phyloP scores from a whole-genome alignment of 192 early-diverging fungal genomes.

The Podila epigama region DNA sequence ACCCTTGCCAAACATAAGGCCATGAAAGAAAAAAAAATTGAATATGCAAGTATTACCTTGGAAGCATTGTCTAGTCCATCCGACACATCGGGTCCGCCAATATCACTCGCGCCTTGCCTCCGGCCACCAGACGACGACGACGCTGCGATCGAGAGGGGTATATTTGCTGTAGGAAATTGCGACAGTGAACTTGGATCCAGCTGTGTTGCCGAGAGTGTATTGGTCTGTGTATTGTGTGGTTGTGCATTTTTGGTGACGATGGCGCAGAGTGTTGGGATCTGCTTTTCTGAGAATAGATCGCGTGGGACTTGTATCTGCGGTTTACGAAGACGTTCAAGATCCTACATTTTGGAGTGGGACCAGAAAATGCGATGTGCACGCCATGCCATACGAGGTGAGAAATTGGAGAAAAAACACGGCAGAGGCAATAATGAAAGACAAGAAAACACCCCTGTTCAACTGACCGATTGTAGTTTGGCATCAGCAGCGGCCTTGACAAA shows the following conservation, averaged over 20 bases:
- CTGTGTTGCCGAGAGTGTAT: not conserved
- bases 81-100: too few species aligned
- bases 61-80: not conserved
- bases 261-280: conserved; percentile 1
- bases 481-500: conserved; percentile 18
- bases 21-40: not conserved
- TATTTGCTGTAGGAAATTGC: not conserved
- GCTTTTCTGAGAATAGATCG: conserved; percentile 34
- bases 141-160: not conserved
- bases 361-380: not conserved
- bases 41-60: not conserved
- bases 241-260: conserved; percentile 24
- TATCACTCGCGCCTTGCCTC: not conserved
- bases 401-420: not conserved
- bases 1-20: not conserved
- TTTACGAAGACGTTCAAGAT: conserved; percentile 4
- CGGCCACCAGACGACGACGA: not conserved
- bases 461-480: conserved; percentile 24
- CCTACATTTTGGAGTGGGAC: not conserved
- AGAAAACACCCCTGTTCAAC: not conserved
- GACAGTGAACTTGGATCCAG: not conserved
- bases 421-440: not conserved
- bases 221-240: conserved; percentile 1
- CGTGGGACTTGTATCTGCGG: conserved; percentile 16
- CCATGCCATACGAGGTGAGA: not conserved